Base-by-base conservation (phyloP, 768 basidiomycete genomes). In the Podaxis rugospora region DNA sequence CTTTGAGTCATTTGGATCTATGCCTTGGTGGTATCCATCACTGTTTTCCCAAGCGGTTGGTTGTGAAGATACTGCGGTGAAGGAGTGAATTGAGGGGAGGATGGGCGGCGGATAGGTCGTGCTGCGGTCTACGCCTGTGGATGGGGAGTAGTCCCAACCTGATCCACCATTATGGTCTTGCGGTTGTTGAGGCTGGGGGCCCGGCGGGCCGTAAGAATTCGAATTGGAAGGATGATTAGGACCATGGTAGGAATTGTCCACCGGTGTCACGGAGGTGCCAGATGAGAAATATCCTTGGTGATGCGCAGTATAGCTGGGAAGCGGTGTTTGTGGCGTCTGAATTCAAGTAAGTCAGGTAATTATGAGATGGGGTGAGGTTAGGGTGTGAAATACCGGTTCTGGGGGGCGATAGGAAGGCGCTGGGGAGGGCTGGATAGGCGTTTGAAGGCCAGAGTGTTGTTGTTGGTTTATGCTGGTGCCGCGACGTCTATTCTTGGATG, bases 31-130 rank as follows among this genome's bases (percentile, higher is more conserved):
- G 36, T 59, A 60, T n/a, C 39, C 21, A n/a, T 49, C 52, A 53
- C 28, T 23, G 35, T 56, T 59, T 10, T 59, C 50, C 77, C 75
- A 77, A 25, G 69, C 53, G 47, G 72, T 70, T 44, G 71, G 61
- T 44, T 67, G 66, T 39, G 66, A 61, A 35, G 70, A 61, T 52
- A 66, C 65, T 18, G 74, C 53, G 51, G 71, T 74, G 61, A 83
- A 80, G 39, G 82, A 76, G 51, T 81, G 80, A 60, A 83, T 81
- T 23, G 84, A 82, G 3, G 83, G 82, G 37, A 86, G 73, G 51
- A 79, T 76, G 1, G 82, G 79, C 55, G 81, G 78, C 44, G 80
- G 76, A 65, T 75, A 82, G 27, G 69, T 74, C n/a, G 75, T 75
- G 70, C 70, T 84, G 66, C 75, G 83, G 68, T 78, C 78, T 59